phyloP scores from a whole-genome alignment of 305 asterid genomes.

The Striga hermonthica region DNA sequence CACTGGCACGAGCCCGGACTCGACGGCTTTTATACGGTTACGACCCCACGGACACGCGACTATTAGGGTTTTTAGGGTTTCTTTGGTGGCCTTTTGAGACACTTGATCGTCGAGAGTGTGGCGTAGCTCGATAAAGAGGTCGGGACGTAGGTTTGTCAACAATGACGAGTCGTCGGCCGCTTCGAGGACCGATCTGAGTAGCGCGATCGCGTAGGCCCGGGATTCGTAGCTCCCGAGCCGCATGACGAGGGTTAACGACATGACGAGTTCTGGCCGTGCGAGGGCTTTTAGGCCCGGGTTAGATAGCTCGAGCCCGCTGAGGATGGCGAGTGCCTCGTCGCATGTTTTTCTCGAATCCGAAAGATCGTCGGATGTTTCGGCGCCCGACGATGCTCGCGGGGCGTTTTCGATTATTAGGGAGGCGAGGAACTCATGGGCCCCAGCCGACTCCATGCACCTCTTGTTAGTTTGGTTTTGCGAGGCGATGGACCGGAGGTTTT shows the following conservation, averaged over 20 bases:
- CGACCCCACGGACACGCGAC: slow-evolving; percentile 44
- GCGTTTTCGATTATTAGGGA: slow-evolving; percentile 35
- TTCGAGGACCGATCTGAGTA: slow-evolving; percentile 48
- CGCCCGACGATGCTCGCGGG: background rate
- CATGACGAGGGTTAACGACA: slow-evolving; percentile 42
- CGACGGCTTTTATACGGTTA: slow-evolving; percentile 59
- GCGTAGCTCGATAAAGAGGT: slow-evolving; percentile 42
- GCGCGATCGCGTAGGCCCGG: slow-evolving; percentile 49
- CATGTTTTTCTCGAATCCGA: slow-evolving; percentile 22
- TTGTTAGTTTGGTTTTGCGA: slow-evolving; percentile 51
- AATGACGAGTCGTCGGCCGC: slow-evolving; percentile 37
- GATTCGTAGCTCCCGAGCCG: slow-evolving; percentile 62
- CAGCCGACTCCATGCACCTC: slow-evolving; percentile 55
- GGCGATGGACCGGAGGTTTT: slow-evolving; percentile 54
- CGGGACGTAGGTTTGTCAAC: slow-evolving; percentile 30
- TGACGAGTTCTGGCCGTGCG: slow-evolving; percentile 37
- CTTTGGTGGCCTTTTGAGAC: slow-evolving; percentile 46
- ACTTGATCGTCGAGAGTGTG: slow-evolving; percentile 46
- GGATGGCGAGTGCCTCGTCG: slow-evolving; percentile 56
- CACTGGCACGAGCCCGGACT: slow-evolving; percentile 42
- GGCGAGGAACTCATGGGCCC: slow-evolving; percentile 48
- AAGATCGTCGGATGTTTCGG: slow-evolving; percentile 25
- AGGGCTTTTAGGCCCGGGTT: slow-evolving; percentile 49
- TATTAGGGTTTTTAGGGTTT: slow-evolving; percentile 48
- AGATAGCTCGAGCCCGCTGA: slow-evolving; percentile 52